Evolutionary conservation across 169 alveolate genomes (phyloP).

Genomic region (Babesia caballi): DNA sequence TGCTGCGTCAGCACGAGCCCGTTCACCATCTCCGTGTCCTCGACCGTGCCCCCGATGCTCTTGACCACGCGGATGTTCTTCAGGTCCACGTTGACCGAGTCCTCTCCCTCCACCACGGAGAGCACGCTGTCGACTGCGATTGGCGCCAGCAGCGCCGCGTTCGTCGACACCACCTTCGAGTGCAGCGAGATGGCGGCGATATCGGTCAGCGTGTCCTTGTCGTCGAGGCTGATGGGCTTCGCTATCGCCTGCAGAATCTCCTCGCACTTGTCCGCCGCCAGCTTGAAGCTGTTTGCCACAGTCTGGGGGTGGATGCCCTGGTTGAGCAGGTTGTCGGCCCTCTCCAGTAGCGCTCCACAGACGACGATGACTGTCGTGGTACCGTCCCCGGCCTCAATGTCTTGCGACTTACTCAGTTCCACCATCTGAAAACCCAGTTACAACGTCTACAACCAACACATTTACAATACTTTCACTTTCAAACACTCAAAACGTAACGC

Average conservation of each 20-base stretch:
- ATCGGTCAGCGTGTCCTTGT: slow-evolving; percentile 90
- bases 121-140: slow-evolving; percentile 98
- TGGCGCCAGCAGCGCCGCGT: slow-evolving; percentile 95
- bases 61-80: slow-evolving; percentile 86
- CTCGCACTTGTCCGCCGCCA: slow-evolving; percentile 85
- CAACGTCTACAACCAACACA: too few relatives aligned
- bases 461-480: too few relatives aligned
- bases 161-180: slow-evolving; percentile 95
- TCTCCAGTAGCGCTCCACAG: slow-evolving; percentile 96
- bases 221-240: slow-evolving; percentile 90
- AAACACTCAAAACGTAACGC: too few relatives aligned
- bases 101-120: slow-evolving; percentile 70
- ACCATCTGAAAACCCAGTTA: slow-evolving; percentile 75
- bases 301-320: slow-evolving; percentile 97
- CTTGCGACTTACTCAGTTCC: slow-evolving; percentile 97
- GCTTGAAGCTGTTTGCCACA: slow-evolving; percentile 92
- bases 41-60: slow-evolving; percentile 98
- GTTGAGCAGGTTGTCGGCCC: slow-evolving; percentile 90
- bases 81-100: slow-evolving; percentile 84
- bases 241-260: slow-evolving; percentile 90
- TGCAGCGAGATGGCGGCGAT: slow-evolving; percentile 95
- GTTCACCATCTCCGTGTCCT: slow-evolving; percentile 97
- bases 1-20: slow-evolving; percentile 96
- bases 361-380: slow-evolving; percentile 99
- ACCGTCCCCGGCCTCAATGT: slow-evolving; percentile 99